These are phyloP conservation scores for Claviceps africana DNA, from an alignment of 2,329 filamentous ascomycete genomes.

Conservation along the genomic window DNA sequence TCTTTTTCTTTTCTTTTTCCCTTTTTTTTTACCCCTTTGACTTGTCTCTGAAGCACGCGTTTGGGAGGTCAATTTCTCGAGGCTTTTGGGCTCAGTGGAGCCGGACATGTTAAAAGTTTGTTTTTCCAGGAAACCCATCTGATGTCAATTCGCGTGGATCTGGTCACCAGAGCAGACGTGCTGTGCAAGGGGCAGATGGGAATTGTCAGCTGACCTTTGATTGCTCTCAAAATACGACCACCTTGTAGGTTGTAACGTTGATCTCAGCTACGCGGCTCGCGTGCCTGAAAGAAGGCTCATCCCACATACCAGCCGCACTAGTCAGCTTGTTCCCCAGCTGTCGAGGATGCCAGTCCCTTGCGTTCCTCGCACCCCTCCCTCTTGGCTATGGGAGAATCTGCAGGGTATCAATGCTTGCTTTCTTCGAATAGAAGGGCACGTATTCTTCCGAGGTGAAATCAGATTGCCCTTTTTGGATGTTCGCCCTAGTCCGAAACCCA, in stretches of 20 bases:
- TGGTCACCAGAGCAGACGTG: background rate
- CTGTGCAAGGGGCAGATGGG: background rate
- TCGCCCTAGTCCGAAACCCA: background rate
- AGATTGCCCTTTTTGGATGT: background rate
- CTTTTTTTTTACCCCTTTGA: background rate
- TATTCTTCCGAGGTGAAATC: background rate
- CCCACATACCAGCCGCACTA: background rate
- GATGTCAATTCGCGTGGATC: background rate
- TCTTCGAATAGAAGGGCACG: background rate
- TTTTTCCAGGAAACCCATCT: background rate
- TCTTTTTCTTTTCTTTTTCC: too few relatives aligned
- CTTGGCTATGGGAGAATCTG: background rate
- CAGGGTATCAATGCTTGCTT: background rate
- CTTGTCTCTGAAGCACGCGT: background rate
- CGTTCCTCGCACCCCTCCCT: background rate
- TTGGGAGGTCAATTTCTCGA: background rate
- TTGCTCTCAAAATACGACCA: background rate
- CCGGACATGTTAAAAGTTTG: background rate
- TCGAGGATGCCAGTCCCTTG: background rate
- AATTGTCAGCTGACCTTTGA: background rate
- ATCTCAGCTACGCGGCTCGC: background rate
- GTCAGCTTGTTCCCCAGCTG: background rate
- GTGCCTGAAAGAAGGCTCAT: background rate
- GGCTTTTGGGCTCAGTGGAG: background rate
- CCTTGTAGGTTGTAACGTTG: background rate